Evolutionary conservation across 2,329 filamentous ascomycete genomes (phyloP), one percentile per base, ranked within the genome.

Genomic region (Calonectria ilicicola): DNA sequence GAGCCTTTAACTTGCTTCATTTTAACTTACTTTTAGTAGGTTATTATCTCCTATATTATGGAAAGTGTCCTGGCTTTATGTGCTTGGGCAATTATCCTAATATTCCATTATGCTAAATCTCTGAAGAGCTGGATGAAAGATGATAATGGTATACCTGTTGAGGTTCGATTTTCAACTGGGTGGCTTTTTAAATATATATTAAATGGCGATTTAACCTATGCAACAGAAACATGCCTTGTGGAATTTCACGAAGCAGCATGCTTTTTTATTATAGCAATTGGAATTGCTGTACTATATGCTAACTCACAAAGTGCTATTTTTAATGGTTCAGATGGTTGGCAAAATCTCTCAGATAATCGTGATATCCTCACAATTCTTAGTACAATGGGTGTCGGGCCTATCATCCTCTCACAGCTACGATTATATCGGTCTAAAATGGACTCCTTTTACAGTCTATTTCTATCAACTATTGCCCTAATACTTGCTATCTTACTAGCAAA

Each of bases 181-280:
- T 63, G 58, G 58, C 17, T 32, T 19, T 44, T 44, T n/a, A 27
- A 44, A 9, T 27, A 23, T 7, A 42, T 63, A 17, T 19, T 27
- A 27, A 27, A 29, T 14, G 5, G 27, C 19, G 42, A 46, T 12
- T 46, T 63, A 5, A 44, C 58, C 1, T 29, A 46, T 46, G 32
- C 58, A 14, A 63, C 58, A 8, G 26, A 29, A 14, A 32, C 23
- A 23, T 29, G 46, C n/a, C 58, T 63, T 9, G 38, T 44, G 38
- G 58, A 63, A 14, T 63, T 63, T 26, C 58, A 63, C 5, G 58
- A 63, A 63, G 58, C 35, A 26, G 38, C 26, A n/a, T 63, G 58
- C 15, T 63, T 63, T 12, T 26, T 63, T 8, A 63, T 44, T 7
- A 27, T 63, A 3, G 58, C 58, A 10, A 29, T 63, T 19, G 38